Conservation (phyloP, 331 rosid genomes). For the Ulmus americana region DNA sequence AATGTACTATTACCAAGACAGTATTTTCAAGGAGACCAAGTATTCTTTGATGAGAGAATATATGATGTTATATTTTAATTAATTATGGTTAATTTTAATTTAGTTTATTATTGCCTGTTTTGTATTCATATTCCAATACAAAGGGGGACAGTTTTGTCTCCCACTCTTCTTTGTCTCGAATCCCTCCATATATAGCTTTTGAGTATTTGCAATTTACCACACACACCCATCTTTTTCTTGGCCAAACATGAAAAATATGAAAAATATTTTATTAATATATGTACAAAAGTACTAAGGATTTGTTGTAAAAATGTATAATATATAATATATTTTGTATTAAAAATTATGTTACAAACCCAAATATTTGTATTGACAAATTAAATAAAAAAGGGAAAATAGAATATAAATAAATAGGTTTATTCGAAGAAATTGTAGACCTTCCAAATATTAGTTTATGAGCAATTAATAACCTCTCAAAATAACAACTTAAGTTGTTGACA, state of each 20-base stretch:
- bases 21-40: conserved; percentile 50
- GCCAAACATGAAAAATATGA: conserved; percentile 3
- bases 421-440: too few species aligned
- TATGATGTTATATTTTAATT: background rate
- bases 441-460: too few species aligned
- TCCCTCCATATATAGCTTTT: conserved; percentile 21
- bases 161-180: conserved; percentile 39
- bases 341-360: too few species aligned
- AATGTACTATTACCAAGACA: conserved; percentile 33
- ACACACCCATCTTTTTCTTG: conserved; percentile 8
- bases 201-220: background rate
- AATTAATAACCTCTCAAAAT: too few species aligned
- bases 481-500: too few species aligned
- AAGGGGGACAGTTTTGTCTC: conserved; percentile 65
- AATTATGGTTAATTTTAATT: conserved; percentile 13
- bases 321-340: too few species aligned
- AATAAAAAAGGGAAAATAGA: too few species aligned
- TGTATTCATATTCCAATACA: conserved; percentile 57
- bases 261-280: background rate
- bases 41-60: conserved; percentile 35
- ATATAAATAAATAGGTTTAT: too few species aligned
- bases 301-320: too few species aligned
- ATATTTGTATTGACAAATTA: too few species aligned
- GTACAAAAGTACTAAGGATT: background rate
- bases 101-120: conserved; percentile 24